Conservation (phyloP, 2,329 filamentous ascomycete genomes). For the Paracamarosporium sp. region DNA sequence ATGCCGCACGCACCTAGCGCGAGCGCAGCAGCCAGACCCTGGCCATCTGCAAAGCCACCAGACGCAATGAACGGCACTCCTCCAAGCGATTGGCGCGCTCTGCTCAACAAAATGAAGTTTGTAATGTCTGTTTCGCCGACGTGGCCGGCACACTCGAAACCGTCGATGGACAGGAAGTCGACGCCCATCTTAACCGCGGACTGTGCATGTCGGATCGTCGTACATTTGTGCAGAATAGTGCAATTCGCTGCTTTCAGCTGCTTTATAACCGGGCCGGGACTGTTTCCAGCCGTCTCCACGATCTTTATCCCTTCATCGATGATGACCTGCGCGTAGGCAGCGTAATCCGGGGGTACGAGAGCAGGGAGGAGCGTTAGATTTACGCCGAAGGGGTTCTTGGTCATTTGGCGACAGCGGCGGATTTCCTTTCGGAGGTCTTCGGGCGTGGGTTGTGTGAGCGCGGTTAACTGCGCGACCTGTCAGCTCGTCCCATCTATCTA, state of each 20-base stretch:
- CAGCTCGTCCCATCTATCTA: constrained; percentile 9
- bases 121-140: constrained; percentile 88
- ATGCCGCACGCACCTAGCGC: constrained; percentile 89
- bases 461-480: constrained; percentile 64
- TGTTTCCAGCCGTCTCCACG: constrained; percentile 92
- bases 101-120: constrained; percentile 85
- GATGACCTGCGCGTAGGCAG: constrained; percentile 86
- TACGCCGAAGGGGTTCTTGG: constrained; percentile 82
- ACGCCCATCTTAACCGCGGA: constrained; percentile 93
- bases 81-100: constrained; percentile 78
- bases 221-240: constrained; percentile 95
- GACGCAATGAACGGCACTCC: constrained; percentile 92
- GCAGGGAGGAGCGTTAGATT: constrained; percentile 94
- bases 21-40: constrained; percentile 89
- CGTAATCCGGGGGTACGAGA: constrained; percentile 89
- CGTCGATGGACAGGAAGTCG: constrained; percentile 95
- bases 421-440: constrained; percentile 95
- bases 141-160: constrained; percentile 95
- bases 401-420: constrained; percentile 80
- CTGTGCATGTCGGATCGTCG: constrained; percentile 90
- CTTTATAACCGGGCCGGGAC: constrained; percentile 86
- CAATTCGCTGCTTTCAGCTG: constrained; percentile 81
- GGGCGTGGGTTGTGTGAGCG: constrained; percentile 90
- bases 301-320: constrained; percentile 92
- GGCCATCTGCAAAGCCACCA: constrained; percentile 92